phyloP scores from a whole-genome alignment of 2,329 filamentous ascomycete species.

The Ascochyta viciae-villosae region DNA sequence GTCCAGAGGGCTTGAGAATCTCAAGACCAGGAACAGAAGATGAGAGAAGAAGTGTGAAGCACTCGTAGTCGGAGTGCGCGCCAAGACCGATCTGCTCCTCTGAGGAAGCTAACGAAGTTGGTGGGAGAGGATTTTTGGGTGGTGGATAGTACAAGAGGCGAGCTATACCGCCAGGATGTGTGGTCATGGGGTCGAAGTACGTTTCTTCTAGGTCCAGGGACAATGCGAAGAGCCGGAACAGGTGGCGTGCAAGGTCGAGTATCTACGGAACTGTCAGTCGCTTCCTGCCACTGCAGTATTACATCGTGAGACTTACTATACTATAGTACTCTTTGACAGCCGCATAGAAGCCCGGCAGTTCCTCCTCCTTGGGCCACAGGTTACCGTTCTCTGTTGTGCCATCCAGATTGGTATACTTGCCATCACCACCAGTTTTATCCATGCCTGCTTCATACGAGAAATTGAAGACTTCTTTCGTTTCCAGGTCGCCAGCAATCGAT shows the following conservation, averaged over 20 bases:
- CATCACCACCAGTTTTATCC: constrained; percentile 52
- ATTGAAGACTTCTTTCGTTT: constrained; percentile 54
- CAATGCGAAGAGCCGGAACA: constrained; percentile 52
- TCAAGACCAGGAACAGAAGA: constrained; percentile 42
- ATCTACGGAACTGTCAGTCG: constrained; percentile 24
- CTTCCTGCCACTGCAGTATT: neutral
- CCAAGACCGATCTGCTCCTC: constrained; percentile 48
- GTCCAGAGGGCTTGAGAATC: constrained; percentile 40
- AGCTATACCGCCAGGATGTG: constrained; percentile 51
- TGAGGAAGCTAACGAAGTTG: neutral
- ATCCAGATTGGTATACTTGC: constrained; percentile 51
- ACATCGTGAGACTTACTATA: constrained; percentile 24
- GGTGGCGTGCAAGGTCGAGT: constrained; percentile 49
- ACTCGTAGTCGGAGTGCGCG: constrained; percentile 48
- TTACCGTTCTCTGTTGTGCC: constrained; percentile 47
- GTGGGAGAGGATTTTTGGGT: constrained; percentile 27
- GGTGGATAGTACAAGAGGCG: constrained; percentile 51
- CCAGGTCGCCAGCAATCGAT: constrained; percentile 49
- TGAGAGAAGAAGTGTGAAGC: constrained; percentile 44
- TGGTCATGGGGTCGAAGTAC: constrained; percentile 52
- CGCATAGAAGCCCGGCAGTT: constrained; percentile 50
- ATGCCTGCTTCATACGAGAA: constrained; percentile 52
- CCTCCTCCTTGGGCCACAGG: constrained; percentile 50
- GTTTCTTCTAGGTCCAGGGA: constrained; percentile 48
- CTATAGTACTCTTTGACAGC: constrained; percentile 50